Evolutionary conservation across 2,329 filamentous ascomycete species (phyloP).

Genomic region (Talaromyces islandicus): DNA sequence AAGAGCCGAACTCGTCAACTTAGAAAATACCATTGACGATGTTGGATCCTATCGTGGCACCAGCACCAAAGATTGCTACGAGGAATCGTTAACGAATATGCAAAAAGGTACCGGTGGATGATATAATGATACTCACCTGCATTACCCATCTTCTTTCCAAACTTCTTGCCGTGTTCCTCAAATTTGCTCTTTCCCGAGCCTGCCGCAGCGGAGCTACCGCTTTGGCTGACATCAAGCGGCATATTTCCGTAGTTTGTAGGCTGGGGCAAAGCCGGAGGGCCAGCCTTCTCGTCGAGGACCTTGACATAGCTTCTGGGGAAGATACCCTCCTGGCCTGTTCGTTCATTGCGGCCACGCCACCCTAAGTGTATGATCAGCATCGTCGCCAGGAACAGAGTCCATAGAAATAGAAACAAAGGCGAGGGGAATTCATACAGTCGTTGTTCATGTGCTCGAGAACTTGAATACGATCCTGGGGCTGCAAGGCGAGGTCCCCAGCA

Average conservation of each 20-base stretch:
- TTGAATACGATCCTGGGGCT: constrained; percentile 71
- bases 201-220: constrained; percentile 36
- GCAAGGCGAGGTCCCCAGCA: constrained; percentile 72
- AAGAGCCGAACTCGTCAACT: constrained; percentile 12
- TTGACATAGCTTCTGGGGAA: constrained; percentile 89
- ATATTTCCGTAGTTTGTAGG: constrained; percentile 51
- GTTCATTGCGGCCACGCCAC: constrained; percentile 81
- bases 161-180: constrained; percentile 79
- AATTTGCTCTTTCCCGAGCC: constrained; percentile 53
- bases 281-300: constrained; percentile 61
- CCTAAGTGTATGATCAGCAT: constrained; percentile 25
- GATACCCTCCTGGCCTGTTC: constrained; percentile 81
- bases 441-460: constrained; percentile 92
- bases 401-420: neutral
- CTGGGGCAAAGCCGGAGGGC: constrained; percentile 34
- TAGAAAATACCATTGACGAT: constrained; percentile 89
- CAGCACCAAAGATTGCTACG: constrained; percentile 80
- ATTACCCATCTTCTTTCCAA: constrained; percentile 88
- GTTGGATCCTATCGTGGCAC: constrained; percentile 83
- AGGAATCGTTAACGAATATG: neutral
- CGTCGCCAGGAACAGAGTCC: neutral
- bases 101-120: neutral
- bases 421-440: constrained; percentile 57
- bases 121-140: constrained; percentile 39
- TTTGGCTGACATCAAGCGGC: constrained; percentile 68